Base-by-base conservation (phyloP, 495 filamentous ascomycete species). In the Terfezia boudieri region DNA sequence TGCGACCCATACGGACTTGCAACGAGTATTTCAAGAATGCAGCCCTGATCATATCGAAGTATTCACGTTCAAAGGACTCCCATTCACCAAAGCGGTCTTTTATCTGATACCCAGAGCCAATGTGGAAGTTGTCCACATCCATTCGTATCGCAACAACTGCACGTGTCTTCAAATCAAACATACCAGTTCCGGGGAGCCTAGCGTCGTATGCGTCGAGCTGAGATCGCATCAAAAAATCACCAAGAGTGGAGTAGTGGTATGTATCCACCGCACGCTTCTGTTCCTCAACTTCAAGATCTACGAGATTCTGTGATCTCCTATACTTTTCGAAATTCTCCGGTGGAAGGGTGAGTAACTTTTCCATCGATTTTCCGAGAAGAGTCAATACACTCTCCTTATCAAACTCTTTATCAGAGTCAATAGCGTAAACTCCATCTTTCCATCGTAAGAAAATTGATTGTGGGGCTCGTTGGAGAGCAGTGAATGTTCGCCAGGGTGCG, bases 21-120 rank as follows among this genome's bases (percentile, higher is more conserved):
- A 99, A 72, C 6, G 87, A 93, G 65, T 99, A 99, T 61, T 96
- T 96, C 55, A 99, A 70, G 71, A 99, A 93, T 8, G 89, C 89
- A 2, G 85, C 75, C 36, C 90, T 76, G 55, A 93, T 89, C 89
- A 96, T 93, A 64, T 99, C 90, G 63, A 79, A 92, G 67, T 86
- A 94, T 64, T 99, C 92, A 49, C 89, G 80, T 63, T 99, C 90
- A 67, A 79, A 99, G 0, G 86, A 94, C 64, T 93, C 83, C 69
- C 73, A 99, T 37, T 75, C 69, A 10, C 90, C 90, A 43, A 74
- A 76, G 1, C 75, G 74, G 36, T 70, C 65, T 58, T 78, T 79
- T 59, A 99, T 88, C 68, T 99, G 81, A 66, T 99, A 99, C 8
- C 84, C 87, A 11, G 80, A 62, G 14, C 84, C 84, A n/a, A 80